Percentiles rank a stretch among this genome's conserved stretches.
phyloP scores from a whole-genome alignment of 2,329 filamentous ascomycete genomes.

The Alternaria triticina region DNA sequence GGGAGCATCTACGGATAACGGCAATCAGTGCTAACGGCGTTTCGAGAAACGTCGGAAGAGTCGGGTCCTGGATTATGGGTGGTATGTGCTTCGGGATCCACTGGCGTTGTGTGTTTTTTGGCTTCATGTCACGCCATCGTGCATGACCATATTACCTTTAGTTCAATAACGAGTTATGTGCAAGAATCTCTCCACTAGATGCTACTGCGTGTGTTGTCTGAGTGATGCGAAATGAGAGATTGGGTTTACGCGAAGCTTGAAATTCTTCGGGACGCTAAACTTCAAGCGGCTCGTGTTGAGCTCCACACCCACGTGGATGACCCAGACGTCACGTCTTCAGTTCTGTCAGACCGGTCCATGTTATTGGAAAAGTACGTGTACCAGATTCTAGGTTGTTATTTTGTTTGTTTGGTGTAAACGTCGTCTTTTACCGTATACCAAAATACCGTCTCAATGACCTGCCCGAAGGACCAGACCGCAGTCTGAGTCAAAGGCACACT shows the following conservation, averaged over 20 bases:
- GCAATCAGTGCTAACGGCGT: background rate
- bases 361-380: no score
- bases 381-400: no score
- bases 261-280: background rate
- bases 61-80: background rate
- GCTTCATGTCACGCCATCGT: conserved; percentile 1
- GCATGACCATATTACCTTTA: background rate
- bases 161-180: conserved; percentile 1
- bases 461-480: no score
- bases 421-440: no score
- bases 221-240: background rate
- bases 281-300: background rate
- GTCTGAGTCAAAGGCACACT: no score
- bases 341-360: background rate
- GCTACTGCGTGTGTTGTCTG: background rate
- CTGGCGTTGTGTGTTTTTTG: background rate
- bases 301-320: background rate
- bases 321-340: background rate
- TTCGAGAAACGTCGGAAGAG: background rate
- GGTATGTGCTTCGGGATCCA: background rate
- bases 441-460: no score
- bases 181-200: background rate
- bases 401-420: no score
- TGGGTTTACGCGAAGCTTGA: background rate
- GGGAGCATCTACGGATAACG: conserved; percentile 1